Evolutionary conservation across 176 grass and related monocot genomes (phyloP).

Genomic region (Paspalum notatum): DNA sequence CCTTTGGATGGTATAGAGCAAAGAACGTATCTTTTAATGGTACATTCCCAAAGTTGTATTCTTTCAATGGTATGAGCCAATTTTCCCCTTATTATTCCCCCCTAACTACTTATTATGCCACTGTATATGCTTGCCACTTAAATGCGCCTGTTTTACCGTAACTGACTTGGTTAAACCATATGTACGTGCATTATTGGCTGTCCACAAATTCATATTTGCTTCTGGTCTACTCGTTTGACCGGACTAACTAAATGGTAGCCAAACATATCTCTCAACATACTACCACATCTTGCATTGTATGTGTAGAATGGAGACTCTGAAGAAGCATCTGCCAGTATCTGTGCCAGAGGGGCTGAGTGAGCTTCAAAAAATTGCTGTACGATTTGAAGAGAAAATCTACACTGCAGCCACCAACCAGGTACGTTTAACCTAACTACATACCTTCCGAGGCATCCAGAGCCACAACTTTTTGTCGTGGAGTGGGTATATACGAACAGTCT

Average conservation of each 20-base stretch:
- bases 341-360: conserved; percentile 69
- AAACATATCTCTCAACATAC: conserved; percentile 2
- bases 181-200: not conserved
- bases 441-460: not conserved
- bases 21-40: too few relatives aligned
- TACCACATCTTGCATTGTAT: conserved; percentile 26
- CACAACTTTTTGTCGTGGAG: not conserved
- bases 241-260: not conserved
- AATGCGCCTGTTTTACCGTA: not conserved
- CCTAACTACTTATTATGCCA: too few relatives aligned
- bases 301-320: conserved; percentile 80
- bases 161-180: not conserved
- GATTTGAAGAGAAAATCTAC: conserved; percentile 84
- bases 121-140: not conserved
- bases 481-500: conserved; percentile 10
- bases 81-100: too few relatives aligned
- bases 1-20: too few relatives aligned
- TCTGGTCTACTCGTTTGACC: not conserved
- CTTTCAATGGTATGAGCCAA: too few relatives aligned
- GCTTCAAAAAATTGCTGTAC: conserved; percentile 70
- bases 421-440: not conserved
- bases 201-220: not conserved
- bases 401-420: conserved; percentile 65
- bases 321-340: conserved; percentile 70
- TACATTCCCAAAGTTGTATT: too few relatives aligned